Base-by-base conservation (phyloP, 78 protist species). In the Guillardia theta region DNA sequence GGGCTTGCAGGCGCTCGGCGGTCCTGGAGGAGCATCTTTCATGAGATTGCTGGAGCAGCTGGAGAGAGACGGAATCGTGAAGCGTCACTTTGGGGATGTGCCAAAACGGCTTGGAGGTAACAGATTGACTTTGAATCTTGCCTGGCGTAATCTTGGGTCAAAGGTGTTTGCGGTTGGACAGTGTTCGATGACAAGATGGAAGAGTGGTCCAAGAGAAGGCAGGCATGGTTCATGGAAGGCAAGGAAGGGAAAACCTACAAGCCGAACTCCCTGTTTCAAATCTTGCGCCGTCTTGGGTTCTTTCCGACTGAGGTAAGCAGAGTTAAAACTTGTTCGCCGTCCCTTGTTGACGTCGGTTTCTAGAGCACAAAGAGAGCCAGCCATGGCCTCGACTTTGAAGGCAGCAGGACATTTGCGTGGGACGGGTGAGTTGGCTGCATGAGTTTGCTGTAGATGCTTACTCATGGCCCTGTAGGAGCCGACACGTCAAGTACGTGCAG, bases 141-240 rank as follows among this genome's bases (percentile, higher is more conserved):
- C 58, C 15, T 15, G 30, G 58, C 58, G 30, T 50, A 10, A 10
- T 50, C 58, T 15, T 50, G 30, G 58, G 21, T 53, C 62, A 18
- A 12, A 53, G 62, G 62, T 53, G 12, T 53, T 12, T 53, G 62
- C 62, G 62, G 62, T 12, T 53, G 62, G 62, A 53, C 62, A 21
- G 62, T 53, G 62, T 21, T 21, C 18, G 62, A 53, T 12, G 62
- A 53, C 18, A 53, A 53, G 62, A 53, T 53, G 62, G 62, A 53
- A 18, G 62, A 53, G 62, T 53, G 62, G 62, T 18, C 12, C 33
- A 12, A 18, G 12, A 12, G 62, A 12, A 12, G 78, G 45, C 70
- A 70, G 83, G 83, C 83, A 6, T 70, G 83, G 83, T 70, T 70
- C 83, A 70, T 70, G 83, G 83, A 70, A 43, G 83, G 83, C 36